Conservation (phyloP, 768 basidiomycete species). For the Pleurotus giganteus region DNA sequence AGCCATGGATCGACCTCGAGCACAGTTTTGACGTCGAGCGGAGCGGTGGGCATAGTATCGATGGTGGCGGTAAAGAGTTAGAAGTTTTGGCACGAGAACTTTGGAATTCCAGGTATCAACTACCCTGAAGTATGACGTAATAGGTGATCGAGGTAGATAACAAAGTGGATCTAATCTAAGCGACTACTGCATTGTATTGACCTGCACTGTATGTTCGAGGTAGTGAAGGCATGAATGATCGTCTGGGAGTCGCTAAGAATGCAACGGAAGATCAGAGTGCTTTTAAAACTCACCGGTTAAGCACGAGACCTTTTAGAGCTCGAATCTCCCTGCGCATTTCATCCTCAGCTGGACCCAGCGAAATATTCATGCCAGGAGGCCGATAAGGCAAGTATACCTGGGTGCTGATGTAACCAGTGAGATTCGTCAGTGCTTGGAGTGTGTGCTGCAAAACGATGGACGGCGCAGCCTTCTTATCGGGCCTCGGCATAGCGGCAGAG, state of each 20-base stretch:
- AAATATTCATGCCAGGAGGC: constrained; percentile 25
- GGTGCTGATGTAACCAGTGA: constrained; percentile 78
- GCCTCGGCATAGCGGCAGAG: constrained; percentile 29
- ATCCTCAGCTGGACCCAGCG: constrained; percentile 50
- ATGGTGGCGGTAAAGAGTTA: constrained; percentile 19
- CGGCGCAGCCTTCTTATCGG: neutral
- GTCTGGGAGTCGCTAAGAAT: neutral
- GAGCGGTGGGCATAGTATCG: constrained; percentile 36
- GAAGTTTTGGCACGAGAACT: constrained; percentile 3
- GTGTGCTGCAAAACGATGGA: constrained; percentile 53
- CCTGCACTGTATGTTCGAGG: neutral
- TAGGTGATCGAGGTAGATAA: constrained; percentile 9
- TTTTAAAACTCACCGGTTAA: constrained; percentile 67
- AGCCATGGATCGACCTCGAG: constrained; percentile 71
- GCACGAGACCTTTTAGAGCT: constrained; percentile 73
- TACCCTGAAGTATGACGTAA: constrained; percentile 8
- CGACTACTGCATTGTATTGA: neutral
- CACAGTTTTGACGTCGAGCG: constrained; percentile 57
- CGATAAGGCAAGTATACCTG: constrained; percentile 56
- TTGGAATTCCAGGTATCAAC: neutral
- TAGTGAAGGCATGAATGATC: constrained; percentile 5
- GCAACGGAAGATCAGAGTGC: neutral
- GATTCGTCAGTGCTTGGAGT: constrained; percentile 62
- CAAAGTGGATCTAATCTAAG: constrained; percentile 6
- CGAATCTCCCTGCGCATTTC: constrained; percentile 73